A percentile compares a stretch with the other conserved stretches of the same genome.
Evolutionary conservation across 176 grass and related monocot genomes (phyloP).

Genomic region (Eremochloa ophiuroides): DNA sequence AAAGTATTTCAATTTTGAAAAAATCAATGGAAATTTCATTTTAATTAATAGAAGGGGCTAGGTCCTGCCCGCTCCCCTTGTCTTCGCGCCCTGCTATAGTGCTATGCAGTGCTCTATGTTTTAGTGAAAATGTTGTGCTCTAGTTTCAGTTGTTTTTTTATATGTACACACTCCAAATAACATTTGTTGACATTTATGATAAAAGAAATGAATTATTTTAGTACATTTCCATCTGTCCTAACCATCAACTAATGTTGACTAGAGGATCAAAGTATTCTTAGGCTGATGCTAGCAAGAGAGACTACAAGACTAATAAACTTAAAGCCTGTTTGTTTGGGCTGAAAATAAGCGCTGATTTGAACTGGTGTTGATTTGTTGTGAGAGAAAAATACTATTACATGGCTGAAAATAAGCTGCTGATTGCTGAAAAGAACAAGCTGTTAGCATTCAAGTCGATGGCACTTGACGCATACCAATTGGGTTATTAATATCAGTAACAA

Average conservation of each 20-base stretch:
- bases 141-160: neutral
- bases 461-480: constrained; percentile 1
- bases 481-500: neutral
- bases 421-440: too few relatives aligned
- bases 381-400: too few relatives aligned
- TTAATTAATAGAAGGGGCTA: too few relatives aligned
- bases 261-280: neutral
- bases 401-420: too few relatives aligned
- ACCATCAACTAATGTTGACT: neutral
- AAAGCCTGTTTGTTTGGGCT: too few relatives aligned
- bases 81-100: too few relatives aligned
- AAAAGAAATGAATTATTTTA: neutral
- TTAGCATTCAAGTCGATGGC: neutral
- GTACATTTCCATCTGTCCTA: neutral
- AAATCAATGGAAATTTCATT: too few relatives aligned
- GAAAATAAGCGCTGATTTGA: too few relatives aligned
- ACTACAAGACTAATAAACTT: neutral
- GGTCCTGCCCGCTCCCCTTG: too few relatives aligned
- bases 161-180: too few relatives aligned
- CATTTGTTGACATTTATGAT: neutral
- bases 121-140: neutral
- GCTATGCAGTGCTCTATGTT: neutral
- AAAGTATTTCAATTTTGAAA: too few relatives aligned
- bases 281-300: neutral
- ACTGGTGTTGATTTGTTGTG: too few relatives aligned